Evolutionary conservation across 495 filamentous ascomycete genomes (phyloP).

Genomic region (Annulohypoxylon moriforme): DNA sequence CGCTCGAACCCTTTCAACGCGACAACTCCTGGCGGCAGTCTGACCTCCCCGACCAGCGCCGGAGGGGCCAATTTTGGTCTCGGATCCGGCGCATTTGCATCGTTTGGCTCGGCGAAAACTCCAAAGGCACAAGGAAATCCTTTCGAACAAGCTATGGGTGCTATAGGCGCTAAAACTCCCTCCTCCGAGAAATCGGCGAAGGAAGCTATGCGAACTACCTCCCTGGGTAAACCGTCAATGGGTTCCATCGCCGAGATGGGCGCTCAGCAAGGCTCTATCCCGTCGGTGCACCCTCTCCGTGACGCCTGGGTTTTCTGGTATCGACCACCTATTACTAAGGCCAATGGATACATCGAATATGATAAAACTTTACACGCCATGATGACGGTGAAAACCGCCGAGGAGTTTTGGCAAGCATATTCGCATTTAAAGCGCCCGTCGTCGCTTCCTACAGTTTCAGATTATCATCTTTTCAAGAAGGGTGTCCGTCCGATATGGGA

Average conservation of each 20-base stretch:
- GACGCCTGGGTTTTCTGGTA: conserved; percentile 98
- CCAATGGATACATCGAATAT: conserved; percentile 89
- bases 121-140: conserved; percentile 88
- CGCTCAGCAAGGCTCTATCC: conserved; percentile 40
- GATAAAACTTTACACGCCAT: conserved; percentile 94
- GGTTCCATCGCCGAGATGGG: conserved; percentile 56
- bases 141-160: conserved; percentile 75
- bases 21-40: conserved; percentile 74
- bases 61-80: conserved; percentile 93
- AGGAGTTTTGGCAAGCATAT: conserved; percentile 95
- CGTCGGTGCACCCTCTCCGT: conserved; percentile 71
- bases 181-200: conserved; percentile 67
- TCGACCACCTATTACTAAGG: conserved; percentile 90
- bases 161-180: conserved; percentile 73
- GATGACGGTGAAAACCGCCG: conserved; percentile 81
- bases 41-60: conserved; percentile 84
- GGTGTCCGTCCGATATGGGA: conserved; percentile 98
- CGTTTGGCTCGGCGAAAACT: conserved; percentile 87
- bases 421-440: conserved; percentile 91
- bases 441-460: conserved; percentile 87
- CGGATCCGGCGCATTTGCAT: conserved; percentile 94
- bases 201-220: conserved; percentile 59
- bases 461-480: conserved; percentile 98
- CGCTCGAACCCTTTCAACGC: conserved; percentile 89
- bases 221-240: conserved; percentile 54